Percentiles rank a stretch among this genome's conserved stretches.
These are phyloP conservation scores for Vaccinium macrocarpon DNA, from an alignment of 148 eudicot species.

Conservation along the genomic window DNA sequence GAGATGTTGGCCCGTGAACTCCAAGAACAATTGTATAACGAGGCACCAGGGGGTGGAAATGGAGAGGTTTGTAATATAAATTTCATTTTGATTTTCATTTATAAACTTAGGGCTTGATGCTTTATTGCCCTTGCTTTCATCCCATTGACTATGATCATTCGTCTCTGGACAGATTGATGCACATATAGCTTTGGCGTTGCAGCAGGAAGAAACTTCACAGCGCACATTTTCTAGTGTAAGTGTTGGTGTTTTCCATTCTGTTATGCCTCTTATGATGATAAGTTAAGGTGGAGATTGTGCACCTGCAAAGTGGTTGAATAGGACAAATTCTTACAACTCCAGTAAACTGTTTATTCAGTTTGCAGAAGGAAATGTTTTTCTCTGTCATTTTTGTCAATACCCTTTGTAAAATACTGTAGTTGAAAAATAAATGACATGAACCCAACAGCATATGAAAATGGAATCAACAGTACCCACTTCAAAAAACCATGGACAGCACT, in stretches of 20 bases:
- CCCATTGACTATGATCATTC: neutral
- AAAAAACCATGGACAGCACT: neutral
- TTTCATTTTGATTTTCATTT: neutral
- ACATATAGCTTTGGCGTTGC: conserved; percentile 39
- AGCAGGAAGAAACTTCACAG: conserved; percentile 37
- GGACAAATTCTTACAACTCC: neutral
- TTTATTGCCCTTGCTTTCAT: conserved; percentile 4
- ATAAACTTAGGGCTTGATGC: conserved; percentile 1
- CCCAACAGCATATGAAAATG: neutral
- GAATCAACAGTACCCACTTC: neutral
- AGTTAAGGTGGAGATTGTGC: neutral
- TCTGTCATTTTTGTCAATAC: neutral
- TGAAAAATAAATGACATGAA: neutral
- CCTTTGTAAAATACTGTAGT: neutral
- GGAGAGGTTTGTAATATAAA: conserved; percentile 43
- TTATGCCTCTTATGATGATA: conserved; percentile 6
- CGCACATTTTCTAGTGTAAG: conserved; percentile 37
- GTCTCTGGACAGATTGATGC: conserved; percentile 36
- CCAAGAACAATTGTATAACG: conserved; percentile 90
- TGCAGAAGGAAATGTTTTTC: neutral
- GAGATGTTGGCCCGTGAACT: conserved; percentile 88
- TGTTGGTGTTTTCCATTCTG: conserved; percentile 22
- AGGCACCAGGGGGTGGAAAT: conserved; percentile 40
- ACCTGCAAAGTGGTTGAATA: neutral
- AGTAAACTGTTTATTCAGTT: neutral